Base-by-base conservation (phyloP, 2,329 filamentous ascomycete species). In the Cordyceps tenuipes region DNA sequence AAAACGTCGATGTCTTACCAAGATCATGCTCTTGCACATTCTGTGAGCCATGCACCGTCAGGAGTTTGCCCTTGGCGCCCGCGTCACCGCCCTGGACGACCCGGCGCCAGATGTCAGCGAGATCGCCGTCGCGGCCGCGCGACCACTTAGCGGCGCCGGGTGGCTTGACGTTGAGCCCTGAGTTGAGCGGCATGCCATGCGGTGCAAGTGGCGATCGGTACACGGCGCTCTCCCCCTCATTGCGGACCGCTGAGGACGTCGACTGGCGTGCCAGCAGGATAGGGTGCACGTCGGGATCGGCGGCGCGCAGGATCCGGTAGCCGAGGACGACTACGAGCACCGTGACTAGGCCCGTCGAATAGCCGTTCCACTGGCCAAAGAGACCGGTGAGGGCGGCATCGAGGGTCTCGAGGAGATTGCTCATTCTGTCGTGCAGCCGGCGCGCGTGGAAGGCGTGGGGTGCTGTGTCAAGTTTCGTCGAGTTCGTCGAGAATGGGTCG, bases 281-380 rank as follows among this genome's bases (percentile, higher is more conserved):
- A 39, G 94, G 93, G 73, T 97, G 94, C 5, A 89, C 88, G 76
- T 99, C 94, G 6, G 94, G 89, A 57, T 97, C 93, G 62, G 84
- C 82, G 55, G 83, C 82, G 63, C 84, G 84, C 67, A 89, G 77
- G 64, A 95, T 75, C 49, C 86, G 82, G 73, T 90, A 91, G 61
- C 86, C 80, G 60, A 93, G 73, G 68, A 91, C 82, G 59, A 81
- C 77, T 62, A 87, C 76, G 48, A 97, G 78, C 62, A 83, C 69
- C 26, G 87, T 82, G 50, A 84, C 80, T 64, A 99, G 79, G 21
- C 67, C 69, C 3, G 89, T 94, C 34, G 90, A 90, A 76, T 88
- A 89, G 65, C 82, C 75, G 71, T 94, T 91, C 91, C 92, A 97
- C 73, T 90, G 87, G 43, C 85, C 81, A 60, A 95, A 77, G 57